Evolutionary conservation across 2,329 filamentous ascomycete species (phyloP).

Genomic region (Microdochium trichocladiopsis): DNA sequence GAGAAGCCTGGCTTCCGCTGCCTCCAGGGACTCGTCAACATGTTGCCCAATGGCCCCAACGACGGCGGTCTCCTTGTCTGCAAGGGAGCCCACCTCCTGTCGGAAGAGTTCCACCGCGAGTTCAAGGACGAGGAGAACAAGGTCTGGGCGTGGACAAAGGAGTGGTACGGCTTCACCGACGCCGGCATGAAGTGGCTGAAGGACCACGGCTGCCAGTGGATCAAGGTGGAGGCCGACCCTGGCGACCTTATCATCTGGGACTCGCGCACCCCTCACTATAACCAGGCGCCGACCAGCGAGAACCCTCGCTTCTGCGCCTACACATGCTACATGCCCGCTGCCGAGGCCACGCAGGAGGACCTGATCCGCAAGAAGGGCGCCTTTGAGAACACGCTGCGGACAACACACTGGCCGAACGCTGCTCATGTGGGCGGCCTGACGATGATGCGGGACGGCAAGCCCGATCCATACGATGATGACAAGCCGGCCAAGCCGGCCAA

Average conservation of each 20-base stretch:
- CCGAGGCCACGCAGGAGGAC: constrained; percentile 29
- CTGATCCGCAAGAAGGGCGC: constrained; percentile 31
- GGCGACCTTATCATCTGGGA: constrained; percentile 33
- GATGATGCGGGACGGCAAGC: constrained; percentile 13
- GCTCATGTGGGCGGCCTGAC: constrained; percentile 11
- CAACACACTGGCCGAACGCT: constrained; percentile 34
- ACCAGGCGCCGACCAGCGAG: constrained; percentile 22
- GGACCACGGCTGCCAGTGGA: constrained; percentile 20
- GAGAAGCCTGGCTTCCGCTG: constrained; percentile 38
- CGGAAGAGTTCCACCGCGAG: constrained; percentile 26
- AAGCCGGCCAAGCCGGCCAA: constrained; percentile 29
- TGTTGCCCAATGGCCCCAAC: constrained; percentile 23
- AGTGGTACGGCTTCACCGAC: constrained; percentile 27
- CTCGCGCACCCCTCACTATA: constrained; percentile 31
- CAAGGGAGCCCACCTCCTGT: constrained; percentile 15
- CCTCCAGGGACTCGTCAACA: constrained; percentile 42
- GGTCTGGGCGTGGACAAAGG: constrained; percentile 25
- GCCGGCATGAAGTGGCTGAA: constrained; percentile 27
- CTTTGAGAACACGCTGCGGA: constrained; percentile 27
- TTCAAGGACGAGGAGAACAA: constrained; percentile 19
- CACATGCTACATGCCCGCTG: constrained; percentile 32
- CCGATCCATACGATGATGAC: constrained; percentile 23
- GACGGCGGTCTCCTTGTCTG: constrained; percentile 27
- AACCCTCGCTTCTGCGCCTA: constrained; percentile 26
- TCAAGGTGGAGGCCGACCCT: constrained; percentile 31